Conservation (phyloP, 2,329 filamentous ascomycete species). For the Colletotrichum theobromicola region DNA sequence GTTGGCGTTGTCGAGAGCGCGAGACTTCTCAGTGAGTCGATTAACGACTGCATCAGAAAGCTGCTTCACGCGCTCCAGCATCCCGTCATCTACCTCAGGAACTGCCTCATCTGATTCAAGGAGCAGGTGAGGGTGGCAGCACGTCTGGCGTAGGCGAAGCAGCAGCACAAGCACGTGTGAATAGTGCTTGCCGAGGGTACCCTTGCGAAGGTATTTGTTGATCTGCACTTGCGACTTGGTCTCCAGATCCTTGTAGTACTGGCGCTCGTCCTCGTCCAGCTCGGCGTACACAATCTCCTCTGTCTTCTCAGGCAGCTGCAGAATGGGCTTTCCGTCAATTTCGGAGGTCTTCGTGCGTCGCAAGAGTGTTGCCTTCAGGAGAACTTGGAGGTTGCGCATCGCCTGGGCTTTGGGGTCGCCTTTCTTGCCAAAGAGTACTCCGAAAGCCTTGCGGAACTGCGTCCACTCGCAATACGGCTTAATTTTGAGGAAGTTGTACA, state of each 20-base stretch:
- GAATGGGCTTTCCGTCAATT: conserved; percentile 80
- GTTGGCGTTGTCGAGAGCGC: conserved; percentile 32
- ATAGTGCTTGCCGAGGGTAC: conserved; percentile 75
- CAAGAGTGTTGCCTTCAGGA: conserved; percentile 82
- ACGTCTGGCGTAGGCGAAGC: conserved; percentile 80
- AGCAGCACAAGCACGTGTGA: conserved; percentile 81
- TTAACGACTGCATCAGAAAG: conserved; percentile 65
- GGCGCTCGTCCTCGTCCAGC: conserved; percentile 69
- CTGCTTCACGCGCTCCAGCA: conserved; percentile 66
- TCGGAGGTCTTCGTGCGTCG: conserved; percentile 81
- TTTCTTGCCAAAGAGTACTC: conserved; percentile 37
- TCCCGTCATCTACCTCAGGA: conserved; percentile 49
- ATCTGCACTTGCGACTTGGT: conserved; percentile 70
- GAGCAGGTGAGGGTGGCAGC: conserved; percentile 77
- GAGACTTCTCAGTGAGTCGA: conserved; percentile 56
- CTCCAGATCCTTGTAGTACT: conserved; percentile 72
- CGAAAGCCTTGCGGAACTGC: conserved; percentile 62
- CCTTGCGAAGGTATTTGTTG: conserved; percentile 76
- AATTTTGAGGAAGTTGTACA: conserved; percentile 80
- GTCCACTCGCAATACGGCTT: conserved; percentile 72
- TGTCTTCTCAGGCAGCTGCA: conserved; percentile 70
- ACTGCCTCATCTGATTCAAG: conserved; percentile 47
- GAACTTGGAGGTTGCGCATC: conserved; percentile 74
- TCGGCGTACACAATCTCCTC: conserved; percentile 66
- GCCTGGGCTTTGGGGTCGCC: conserved; percentile 62